A percentile compares a stretch with the other conserved stretches of the same genome.
These are phyloP conservation scores for Mercurialis annua DNA, from an alignment of 345 rosid genomes.

Conservation along the genomic window DNA sequence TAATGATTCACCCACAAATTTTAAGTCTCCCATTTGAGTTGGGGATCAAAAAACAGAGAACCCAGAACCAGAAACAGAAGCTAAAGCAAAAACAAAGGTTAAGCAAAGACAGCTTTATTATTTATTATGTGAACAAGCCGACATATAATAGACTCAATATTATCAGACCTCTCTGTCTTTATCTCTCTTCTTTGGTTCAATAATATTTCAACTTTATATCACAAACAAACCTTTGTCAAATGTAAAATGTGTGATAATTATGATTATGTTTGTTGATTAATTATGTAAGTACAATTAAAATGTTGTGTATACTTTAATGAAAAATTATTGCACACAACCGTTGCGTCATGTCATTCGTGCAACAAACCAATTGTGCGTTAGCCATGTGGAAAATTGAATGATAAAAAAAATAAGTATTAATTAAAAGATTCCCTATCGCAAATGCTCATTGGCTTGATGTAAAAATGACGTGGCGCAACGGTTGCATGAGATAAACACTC, in stretches of 20 bases:
- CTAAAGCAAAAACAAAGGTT: conserved; percentile 39
- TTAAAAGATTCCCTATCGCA: too few species aligned
- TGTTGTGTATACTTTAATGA: neutral
- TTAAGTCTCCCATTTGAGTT: neutral
- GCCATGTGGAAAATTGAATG: too few species aligned
- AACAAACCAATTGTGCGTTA: too few species aligned
- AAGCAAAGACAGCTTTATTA: conserved; percentile 39
- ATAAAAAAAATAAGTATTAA: too few species aligned
- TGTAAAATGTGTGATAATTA: neutral
- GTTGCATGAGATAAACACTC: too few species aligned
- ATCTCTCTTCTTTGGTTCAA: neutral
- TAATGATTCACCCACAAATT: neutral
- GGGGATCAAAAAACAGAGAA: conserved; percentile 51
- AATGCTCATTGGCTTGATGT: too few species aligned
- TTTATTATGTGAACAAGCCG: conserved; percentile 63
- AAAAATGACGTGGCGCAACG: too few species aligned
- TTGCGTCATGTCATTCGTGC: too few species aligned
- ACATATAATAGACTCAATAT: conserved; percentile 56
- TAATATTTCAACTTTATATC: neutral
- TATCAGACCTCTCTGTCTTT: conserved; percentile 18
- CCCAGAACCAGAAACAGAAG: conserved; percentile 58
- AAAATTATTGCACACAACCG: neutral
- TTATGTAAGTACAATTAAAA: neutral
- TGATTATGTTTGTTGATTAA: neutral
- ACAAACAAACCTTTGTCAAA: neutral